phyloP scores from a whole-genome alignment of 2,329 filamentous ascomycete genomes.

The Ophiocordyceps camponoti-rufipedis region DNA sequence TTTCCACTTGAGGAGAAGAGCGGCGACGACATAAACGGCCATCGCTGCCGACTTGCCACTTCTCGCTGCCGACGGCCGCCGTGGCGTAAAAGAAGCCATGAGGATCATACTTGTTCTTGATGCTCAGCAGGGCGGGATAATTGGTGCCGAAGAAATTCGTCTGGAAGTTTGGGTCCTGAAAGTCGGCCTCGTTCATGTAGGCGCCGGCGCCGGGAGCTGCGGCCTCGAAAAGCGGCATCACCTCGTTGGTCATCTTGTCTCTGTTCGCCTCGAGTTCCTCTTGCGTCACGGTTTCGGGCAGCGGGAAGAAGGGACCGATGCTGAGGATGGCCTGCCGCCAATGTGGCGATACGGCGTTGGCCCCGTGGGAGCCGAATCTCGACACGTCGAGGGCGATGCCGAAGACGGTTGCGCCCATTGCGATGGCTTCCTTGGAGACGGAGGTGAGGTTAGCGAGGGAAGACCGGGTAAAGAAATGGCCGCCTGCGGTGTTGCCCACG shows the following conservation, averaged over 20 bases:
- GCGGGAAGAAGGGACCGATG: conserved; percentile 9
- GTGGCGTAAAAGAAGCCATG: conserved; percentile 27
- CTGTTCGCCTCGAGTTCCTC: conserved; percentile 12
- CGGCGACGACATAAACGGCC: conserved; percentile 5
- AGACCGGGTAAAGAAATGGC: conserved; percentile 22
- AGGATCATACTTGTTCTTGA: conserved; percentile 32
- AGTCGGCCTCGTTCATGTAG: conserved; percentile 34
- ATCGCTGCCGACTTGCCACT: conserved; percentile 21
- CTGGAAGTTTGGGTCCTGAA: conserved; percentile 25
- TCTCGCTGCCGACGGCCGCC: conserved; percentile 30
- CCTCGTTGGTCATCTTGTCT: conserved; percentile 11
- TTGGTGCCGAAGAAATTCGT: conserved; percentile 27
- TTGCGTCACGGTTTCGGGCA: conserved; percentile 9
- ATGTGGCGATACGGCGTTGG: conserved; percentile 21
- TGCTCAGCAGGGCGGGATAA: conserved; percentile 18
- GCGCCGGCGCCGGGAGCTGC: conserved; percentile 20
- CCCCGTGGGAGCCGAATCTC: conserved; percentile 7
- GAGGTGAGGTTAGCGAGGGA: conserved; percentile 8
- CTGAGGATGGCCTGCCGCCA: conserved; percentile 20
- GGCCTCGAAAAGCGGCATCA: conserved; percentile 9
- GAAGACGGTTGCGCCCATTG: conserved; percentile 10
- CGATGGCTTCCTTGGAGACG: conserved; percentile 3
- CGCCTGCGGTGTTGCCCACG: conserved; percentile 15
- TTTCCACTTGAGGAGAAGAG: too few relatives aligned
- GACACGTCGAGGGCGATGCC: conserved; percentile 11